phyloP scores from a whole-genome alignment of 257 asterid species.

The Lycium ferocissimum region DNA sequence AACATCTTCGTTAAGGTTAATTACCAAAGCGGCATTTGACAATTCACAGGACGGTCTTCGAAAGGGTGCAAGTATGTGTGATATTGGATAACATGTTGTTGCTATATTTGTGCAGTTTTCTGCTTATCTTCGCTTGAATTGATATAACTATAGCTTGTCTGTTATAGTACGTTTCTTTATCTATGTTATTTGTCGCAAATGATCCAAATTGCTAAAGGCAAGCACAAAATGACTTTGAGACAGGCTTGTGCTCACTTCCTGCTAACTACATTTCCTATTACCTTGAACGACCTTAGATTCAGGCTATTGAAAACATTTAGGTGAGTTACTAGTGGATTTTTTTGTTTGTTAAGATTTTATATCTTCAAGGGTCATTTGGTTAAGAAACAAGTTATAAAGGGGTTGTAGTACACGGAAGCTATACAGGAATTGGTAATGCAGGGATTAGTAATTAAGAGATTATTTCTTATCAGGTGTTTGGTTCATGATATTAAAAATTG shows the following conservation, averaged over 20 bases:
- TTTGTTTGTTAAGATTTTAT: background rate
- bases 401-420: too few species aligned
- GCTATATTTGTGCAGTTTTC: background rate
- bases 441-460: too few species aligned
- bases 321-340: background rate
- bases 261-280: background rate
- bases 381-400: too few species aligned
- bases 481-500: too few species aligned
- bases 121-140: background rate
- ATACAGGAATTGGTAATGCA: too few species aligned
- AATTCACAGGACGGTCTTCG: conserved; percentile 48
- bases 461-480: too few species aligned
- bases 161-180: background rate
- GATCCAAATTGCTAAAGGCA: background rate
- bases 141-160: background rate
- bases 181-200: background rate
- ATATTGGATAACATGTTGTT: background rate
- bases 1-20: conserved; percentile 50
- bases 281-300: background rate
- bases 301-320: background rate
- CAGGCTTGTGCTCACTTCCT: background rate
- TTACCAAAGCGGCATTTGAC: conserved; percentile 52
- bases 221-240: background rate
- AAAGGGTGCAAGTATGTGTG: conserved; percentile 51
- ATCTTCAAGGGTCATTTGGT: background rate